A percentile compares a stretch with the other conserved stretches of the same genome.
These are phyloP conservation scores for Brasilioporus rufonigricans DNA, from an alignment of 768 basidiomycete species.

Conservation along the genomic window DNA sequence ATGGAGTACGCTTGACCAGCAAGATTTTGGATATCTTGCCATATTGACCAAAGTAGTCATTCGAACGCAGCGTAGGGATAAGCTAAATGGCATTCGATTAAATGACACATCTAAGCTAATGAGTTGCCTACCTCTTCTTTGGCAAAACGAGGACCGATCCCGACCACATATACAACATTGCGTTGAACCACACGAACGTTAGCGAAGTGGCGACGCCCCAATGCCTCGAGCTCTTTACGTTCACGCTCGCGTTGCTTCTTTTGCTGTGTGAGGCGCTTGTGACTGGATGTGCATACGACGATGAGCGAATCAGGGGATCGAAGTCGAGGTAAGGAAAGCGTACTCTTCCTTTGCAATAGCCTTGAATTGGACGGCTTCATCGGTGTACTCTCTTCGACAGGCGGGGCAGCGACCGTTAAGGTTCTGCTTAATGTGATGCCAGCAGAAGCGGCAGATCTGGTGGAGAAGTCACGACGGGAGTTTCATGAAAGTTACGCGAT, in stretches of 20 bases:
- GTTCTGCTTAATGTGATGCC: conserved; percentile 97
- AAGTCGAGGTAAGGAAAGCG: conserved; percentile 33
- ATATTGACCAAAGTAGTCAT: conserved; percentile 98
- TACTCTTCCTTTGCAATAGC: conserved; percentile 95
- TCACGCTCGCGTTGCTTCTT: conserved; percentile 95
- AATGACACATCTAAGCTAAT: not conserved
- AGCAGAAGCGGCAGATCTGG: conserved; percentile 98
- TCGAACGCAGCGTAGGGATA: conserved; percentile 87
- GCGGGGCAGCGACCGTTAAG: conserved; percentile 96
- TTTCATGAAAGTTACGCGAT: conserved; percentile 19
- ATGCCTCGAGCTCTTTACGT: conserved; percentile 88
- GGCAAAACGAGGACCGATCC: conserved; percentile 89
- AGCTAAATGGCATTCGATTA: conserved; percentile 46
- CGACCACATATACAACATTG: conserved; percentile 94
- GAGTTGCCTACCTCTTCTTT: conserved; percentile 83
- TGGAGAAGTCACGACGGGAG: conserved; percentile 7
- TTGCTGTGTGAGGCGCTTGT: conserved; percentile 91
- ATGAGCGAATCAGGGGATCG: conserved; percentile 12
- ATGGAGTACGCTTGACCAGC: conserved; percentile 82
- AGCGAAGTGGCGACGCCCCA: conserved; percentile 81
- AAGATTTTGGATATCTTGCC: conserved; percentile 97
- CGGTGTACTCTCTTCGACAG: conserved; percentile 89
- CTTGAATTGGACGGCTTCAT: conserved; percentile 92
- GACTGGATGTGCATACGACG: conserved; percentile 45
- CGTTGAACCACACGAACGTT: conserved; percentile 97